Evolutionary conservation across 805 yeast genomes (phyloP).

Genomic region (Lachancea fermentati): DNA sequence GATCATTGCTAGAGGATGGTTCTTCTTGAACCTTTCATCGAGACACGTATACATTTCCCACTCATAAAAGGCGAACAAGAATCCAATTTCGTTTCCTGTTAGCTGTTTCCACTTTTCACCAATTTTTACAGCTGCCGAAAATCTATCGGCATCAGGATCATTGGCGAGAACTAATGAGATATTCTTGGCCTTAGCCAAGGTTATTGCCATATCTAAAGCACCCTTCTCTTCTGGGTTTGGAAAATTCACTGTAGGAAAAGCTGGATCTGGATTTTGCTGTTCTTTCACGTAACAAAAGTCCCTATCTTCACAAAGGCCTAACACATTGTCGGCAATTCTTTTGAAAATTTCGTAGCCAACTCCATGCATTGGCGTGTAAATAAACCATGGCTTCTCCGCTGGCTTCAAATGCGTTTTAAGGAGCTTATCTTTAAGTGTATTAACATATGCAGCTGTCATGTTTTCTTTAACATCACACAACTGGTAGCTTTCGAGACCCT

Average conservation of each 20-base stretch:
- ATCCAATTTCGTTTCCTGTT: slow-evolving; percentile 89
- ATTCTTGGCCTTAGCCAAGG: slow-evolving; percentile 46
- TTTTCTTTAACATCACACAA: slow-evolving; percentile 40
- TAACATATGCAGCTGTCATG: slow-evolving; percentile 39
- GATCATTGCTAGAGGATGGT: slow-evolving; percentile 46
- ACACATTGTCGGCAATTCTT: slow-evolving; percentile 27
- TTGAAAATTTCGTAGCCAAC: slow-evolving; percentile 68
- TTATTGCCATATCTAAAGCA: slow-evolving; percentile 70
- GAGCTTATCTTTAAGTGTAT: slow-evolving; percentile 31
- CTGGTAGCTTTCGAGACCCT: slow-evolving; percentile 19
- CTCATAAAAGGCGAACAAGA: slow-evolving; percentile 66
- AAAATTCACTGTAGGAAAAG: slow-evolving; percentile 76
- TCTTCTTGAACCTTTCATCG: slow-evolving; percentile 26
- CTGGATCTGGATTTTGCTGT: slow-evolving; percentile 77
- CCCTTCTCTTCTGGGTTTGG: slow-evolving; percentile 97
- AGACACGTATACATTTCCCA: slow-evolving; percentile 32
- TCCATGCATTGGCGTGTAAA: slow-evolving; percentile 95
- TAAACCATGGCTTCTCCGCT: slow-evolving; percentile 38
- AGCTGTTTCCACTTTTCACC: slow-evolving; percentile 63
- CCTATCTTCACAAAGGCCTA: slow-evolving; percentile 34
- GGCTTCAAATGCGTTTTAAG: slow-evolving; percentile 17
- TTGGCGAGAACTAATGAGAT: slow-evolving; percentile 68
- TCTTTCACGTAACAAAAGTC: slow-evolving; percentile 43
- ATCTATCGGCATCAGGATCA: slow-evolving; percentile 97
- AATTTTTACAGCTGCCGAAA: slow-evolving; percentile 65